Evolutionary conservation across 1,139 yeast genomes (phyloP).

Genomic region (Geotrichum citri-aurantii): DNA sequence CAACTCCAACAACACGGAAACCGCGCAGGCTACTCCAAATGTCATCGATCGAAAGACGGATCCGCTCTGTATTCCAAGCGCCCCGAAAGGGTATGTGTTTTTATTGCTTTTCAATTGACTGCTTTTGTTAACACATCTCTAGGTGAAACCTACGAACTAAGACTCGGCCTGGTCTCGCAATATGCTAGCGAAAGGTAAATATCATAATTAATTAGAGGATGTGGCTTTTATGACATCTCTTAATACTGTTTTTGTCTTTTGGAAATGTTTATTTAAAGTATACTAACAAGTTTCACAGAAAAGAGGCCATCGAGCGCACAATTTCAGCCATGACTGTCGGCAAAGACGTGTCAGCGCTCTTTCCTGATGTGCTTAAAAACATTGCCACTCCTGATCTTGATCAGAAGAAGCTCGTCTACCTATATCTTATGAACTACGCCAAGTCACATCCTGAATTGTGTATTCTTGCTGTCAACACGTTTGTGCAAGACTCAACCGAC

Average conservation of each 20-base stretch:
- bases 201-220: neutral
- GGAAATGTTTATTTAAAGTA: neutral
- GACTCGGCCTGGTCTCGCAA: slow-evolving; percentile 87
- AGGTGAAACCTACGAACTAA: slow-evolving; percentile 84
- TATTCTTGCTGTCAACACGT: slow-evolving; percentile 93
- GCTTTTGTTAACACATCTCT: slow-evolving; percentile 23
- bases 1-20: neutral
- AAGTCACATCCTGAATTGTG: slow-evolving; percentile 93
- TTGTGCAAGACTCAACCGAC: slow-evolving; percentile 90
- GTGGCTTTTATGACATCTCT: neutral
- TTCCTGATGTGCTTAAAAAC: slow-evolving; percentile 94
- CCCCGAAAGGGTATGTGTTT: slow-evolving; percentile 46
- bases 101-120: neutral
- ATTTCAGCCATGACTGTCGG: slow-evolving; percentile 99
- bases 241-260: neutral
- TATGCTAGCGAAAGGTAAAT: slow-evolving; percentile 52
- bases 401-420: slow-evolving; percentile 91
- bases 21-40: neutral
- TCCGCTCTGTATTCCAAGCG: slow-evolving; percentile 51
- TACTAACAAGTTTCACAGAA: slow-evolving; percentile 38
- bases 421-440: slow-evolving; percentile 95
- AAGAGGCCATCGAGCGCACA: slow-evolving; percentile 94
- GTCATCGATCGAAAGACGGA: slow-evolving; percentile 40
- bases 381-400: slow-evolving; percentile 96
- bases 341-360: slow-evolving; percentile 91